These are phyloP conservation scores for Delphinella strobiligena DNA, from an alignment of 2,329 filamentous ascomycete species.

Conservation along the genomic window DNA sequence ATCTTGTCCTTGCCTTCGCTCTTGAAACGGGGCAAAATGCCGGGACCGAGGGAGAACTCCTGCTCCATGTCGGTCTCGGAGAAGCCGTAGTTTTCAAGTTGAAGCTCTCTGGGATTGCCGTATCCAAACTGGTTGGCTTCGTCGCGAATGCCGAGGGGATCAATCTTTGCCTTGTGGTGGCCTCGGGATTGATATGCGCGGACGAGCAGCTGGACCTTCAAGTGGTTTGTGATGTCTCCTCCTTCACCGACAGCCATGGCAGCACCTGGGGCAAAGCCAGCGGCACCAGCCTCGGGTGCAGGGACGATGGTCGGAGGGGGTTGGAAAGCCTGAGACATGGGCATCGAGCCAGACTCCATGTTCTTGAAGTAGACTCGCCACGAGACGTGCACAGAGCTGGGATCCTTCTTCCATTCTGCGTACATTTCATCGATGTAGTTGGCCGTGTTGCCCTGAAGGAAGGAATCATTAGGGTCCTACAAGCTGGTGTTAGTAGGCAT, in stretches of 20 bases:
- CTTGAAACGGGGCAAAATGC: slow-evolving; percentile 90
- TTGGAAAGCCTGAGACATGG: slow-evolving; percentile 91
- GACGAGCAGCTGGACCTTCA: slow-evolving; percentile 95
- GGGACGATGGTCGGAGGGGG: slow-evolving; percentile 88
- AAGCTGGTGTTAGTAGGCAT: slow-evolving; percentile 17
- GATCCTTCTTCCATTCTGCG: slow-evolving; percentile 89
- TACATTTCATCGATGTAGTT: slow-evolving; percentile 99
- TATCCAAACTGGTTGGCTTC: slow-evolving; percentile 75
- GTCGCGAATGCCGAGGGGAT: slow-evolving; percentile 85
- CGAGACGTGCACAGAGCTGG: slow-evolving; percentile 86
- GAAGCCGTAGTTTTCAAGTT: slow-evolving; percentile 89
- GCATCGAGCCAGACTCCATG: slow-evolving; percentile 97
- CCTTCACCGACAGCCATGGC: slow-evolving; percentile 55
- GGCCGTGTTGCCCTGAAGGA: slow-evolving; percentile 90
- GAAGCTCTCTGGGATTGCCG: slow-evolving; percentile 80
- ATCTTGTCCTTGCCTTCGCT: slow-evolving; percentile 84
- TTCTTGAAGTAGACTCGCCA: slow-evolving; percentile 99
- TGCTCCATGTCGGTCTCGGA: slow-evolving; percentile 86
- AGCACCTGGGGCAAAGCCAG: slow-evolving; percentile 53
- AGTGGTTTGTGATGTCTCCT: slow-evolving; percentile 82
- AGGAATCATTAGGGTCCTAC: slow-evolving; percentile 82
- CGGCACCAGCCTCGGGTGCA: slow-evolving; percentile 64
- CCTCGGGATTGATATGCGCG: slow-evolving; percentile 96
- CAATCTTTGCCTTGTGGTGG: slow-evolving; percentile 96
- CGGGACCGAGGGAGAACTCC: slow-evolving; percentile 83